Base-by-base conservation (phyloP, 306 rosid species). In the Clitoria ternatea region DNA sequence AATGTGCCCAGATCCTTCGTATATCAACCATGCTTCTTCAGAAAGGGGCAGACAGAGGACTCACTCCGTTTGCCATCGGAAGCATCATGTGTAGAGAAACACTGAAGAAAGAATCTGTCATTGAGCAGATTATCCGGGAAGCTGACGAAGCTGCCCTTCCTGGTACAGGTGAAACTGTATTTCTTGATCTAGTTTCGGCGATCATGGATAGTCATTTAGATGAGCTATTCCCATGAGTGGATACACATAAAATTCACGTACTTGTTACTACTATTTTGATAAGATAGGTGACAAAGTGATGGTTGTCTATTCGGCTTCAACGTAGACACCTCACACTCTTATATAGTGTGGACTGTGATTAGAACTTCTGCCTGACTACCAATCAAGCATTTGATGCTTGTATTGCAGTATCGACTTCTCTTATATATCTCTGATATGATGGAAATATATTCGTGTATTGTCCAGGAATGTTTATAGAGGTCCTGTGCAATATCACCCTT, bases 21-120 rank as follows among this genome's bases (percentile, higher is more conserved):
- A 77, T 83, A 56, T 85, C 93, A 24, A 88, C 90, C 44, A 85
- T 85, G 93, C 93, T 88, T 62, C 83, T 88, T 23, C 79, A 83
- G 82, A 85, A 88, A 79, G 90, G 93, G 29, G 85, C 77, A 10
- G 88, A 78, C 70, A 79, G 84, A 79, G 86, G 88, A 54, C 85
- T 88, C 59, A 48, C 85, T 60, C 93, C 93, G 54, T 88, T 83
- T 27, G 43, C 73, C 67, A 85, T 85, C 13, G 93, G 93, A 77
- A 77, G 85, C 76, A 79, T 83, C 79, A 85, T 85, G 90, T 85
- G 87, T 73, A 62, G 90, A 71, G 77, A 81, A 62, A 88, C 88
- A 37, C 55, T 83, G 59, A 85, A 83, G 80, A 73, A 79, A 33
- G 77, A 74, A 61, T 83, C 93, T 23, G 74, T 69, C 40, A 74